These are phyloP conservation scores for Sicyos edulis DNA, from an alignment of 306 rosid species.

Conservation along the genomic window DNA sequence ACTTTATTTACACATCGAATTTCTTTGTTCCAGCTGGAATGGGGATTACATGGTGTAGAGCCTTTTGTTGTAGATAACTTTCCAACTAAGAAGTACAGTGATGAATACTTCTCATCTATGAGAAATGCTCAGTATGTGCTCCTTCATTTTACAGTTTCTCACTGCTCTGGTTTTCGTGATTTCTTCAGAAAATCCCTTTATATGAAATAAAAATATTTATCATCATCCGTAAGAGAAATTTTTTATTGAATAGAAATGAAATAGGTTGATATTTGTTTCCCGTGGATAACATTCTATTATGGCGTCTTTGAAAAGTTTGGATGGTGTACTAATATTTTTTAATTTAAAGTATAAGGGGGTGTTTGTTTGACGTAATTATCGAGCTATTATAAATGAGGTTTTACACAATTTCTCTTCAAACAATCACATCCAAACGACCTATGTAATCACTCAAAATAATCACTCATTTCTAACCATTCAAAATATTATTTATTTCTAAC, in stretches of 20 bases:
- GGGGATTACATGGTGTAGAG: slow-evolving; percentile 71
- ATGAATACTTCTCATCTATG: slow-evolving; percentile 56
- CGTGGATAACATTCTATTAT: neutral
- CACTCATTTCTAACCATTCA: no score
- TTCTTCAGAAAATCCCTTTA: neutral
- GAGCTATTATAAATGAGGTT: no score
- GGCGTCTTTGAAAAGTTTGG: neutral
- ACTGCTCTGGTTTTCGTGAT: neutral
- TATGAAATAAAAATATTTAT: neutral
- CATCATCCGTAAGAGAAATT: neutral
- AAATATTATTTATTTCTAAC: no score
- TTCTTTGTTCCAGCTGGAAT: slow-evolving; percentile 57
- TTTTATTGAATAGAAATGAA: neutral
- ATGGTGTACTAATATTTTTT: neutral
- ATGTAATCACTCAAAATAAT: no score
- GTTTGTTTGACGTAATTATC: no score
- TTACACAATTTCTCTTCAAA: no score
- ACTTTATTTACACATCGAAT: slow-evolving; percentile 26
- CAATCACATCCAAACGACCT: no score
- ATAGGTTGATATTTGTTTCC: neutral
- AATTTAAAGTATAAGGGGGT: no score
- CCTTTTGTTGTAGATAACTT: slow-evolving; percentile 53
- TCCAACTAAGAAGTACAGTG: slow-evolving; percentile 77
- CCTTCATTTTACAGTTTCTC: slow-evolving; percentile 20
- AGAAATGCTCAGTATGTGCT: slow-evolving; percentile 80